Evolutionary conservation across 2,329 filamentous ascomycete genomes (phyloP), one percentile per base, ranked within the genome.

Genomic region (Pleomassaria siparia): DNA sequence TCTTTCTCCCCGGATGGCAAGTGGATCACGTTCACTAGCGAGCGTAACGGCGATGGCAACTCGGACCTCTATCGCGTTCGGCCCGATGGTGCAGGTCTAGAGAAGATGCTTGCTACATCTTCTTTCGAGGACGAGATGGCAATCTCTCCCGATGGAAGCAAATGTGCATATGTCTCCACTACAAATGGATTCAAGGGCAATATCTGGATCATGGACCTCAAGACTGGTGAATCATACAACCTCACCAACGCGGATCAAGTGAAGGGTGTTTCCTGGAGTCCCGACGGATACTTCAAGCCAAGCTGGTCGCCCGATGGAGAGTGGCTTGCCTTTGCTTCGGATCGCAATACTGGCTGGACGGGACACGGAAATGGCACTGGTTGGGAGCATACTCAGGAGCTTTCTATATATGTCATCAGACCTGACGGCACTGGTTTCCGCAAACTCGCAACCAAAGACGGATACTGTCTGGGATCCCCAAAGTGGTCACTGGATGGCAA

Each of bases 291-390:
- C 50, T 75, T 73, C 50, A 62, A 67, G 2, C 73, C 74, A 0
- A 51, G 56, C 4, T 75, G 72, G 72, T 74, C 71, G 0, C 72
- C 74, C 0, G 63, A 74, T 32, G 72, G 74, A 16, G 46, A 73
- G 44, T 74, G 70, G 69, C 59, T 75, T 43, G 67, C 62, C 2
- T 75, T 76, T 44, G 63, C 63, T 11, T 76, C 72, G 2, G 72
- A 37, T n/a, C 18, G 20, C 6, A 37, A 37, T n/a, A 24, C 35
- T 12, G 35, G 18, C 18, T 37, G 35, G 35, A 37, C 35, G 3
- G 35, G 20, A 7, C 35, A 37, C 20, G 35, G 35, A 8, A 37
- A 37, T 13, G 20, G 35, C 7, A 37, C 35, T 21, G 35, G 35
- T 15, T 37, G 35, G 35, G 35, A 37, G 20, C 20, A 37, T 15